Base-by-base conservation (phyloP, 2,329 filamentous ascomycete species). In the Neophaeococcomyces mojaviensis region DNA sequence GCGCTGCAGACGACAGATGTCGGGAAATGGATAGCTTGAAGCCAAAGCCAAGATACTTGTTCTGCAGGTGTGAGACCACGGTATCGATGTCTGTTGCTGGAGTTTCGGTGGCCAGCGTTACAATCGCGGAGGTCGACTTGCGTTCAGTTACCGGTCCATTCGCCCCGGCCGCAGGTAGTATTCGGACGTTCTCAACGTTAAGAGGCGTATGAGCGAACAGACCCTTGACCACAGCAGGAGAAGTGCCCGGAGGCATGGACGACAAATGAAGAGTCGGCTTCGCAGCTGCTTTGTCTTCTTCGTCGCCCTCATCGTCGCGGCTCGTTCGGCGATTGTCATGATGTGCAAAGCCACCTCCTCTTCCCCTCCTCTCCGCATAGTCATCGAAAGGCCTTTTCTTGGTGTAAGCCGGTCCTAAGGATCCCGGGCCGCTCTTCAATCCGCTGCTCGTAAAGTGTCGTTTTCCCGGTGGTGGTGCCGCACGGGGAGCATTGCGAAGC, bases 31-130 rank as follows among this genome's bases (percentile, higher is more conserved):
- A 83, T 2, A 96, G 71, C 63, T 89, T 84, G 67, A 84, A 88
- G 4, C 89, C 89, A 61, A 80, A 88, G 13, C 89, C 89, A 13
- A 95, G 70, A 61, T 96, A 95, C 54, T 77, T 80, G 53, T 92
- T 88, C 60, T 94, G 86, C 26, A 95, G 68, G 3, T 77, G 68
- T 59, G 81, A 90, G 43, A 94, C 86, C 0, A 82, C 78, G 3
- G 79, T 74, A 58, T 96, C 88, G 44, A 96, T 89, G 47, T 94
- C 86, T 19, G 82, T 84, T 1, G 84, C 84, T 0, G 88, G 79
- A 0, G 88, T 92, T 53, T 92, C 86, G 48, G 84, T 81, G 1
- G 84, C 81, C 24, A 95, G 68, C 0, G 84, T 88, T 37, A 92
- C 84, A 56, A 95, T 87, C 3, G 88, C 88, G 13, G 86, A 76